Percentiles rank a stretch among this genome's conserved stretches.
Evolutionary conservation across 169 alveolate species (phyloP).

Genomic region (Blepharisma undulans): DNA sequence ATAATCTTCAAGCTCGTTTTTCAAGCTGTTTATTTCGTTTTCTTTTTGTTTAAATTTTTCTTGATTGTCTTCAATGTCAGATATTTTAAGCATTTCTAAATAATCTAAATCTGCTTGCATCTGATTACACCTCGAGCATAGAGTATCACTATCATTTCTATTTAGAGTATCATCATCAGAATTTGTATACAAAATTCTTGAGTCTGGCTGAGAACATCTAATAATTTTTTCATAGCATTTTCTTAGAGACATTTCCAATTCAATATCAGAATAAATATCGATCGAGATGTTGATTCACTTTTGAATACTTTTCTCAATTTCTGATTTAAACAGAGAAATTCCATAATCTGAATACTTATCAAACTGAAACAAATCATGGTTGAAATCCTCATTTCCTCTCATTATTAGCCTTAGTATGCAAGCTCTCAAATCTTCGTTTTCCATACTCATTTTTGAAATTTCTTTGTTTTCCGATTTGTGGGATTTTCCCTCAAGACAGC

Average conservation of each 20-base stretch:
- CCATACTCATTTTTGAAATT: not conserved
- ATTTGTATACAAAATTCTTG: not conserved
- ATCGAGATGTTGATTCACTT: not conserved
- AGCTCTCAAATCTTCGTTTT: not conserved
- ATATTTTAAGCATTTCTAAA: not conserved
- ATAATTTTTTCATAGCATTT: not conserved
- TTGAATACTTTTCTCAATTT: not conserved
- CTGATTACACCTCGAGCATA: not conserved
- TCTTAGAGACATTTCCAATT: not conserved
- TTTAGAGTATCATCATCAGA: not conserved
- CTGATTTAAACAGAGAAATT: not conserved
- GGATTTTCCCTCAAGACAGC: not conserved
- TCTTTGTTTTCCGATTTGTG: not conserved
- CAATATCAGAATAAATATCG: not conserved
- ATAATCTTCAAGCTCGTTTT: not conserved
- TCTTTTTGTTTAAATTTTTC: not conserved
- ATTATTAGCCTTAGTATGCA: not conserved
- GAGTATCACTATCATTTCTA: not conserved
- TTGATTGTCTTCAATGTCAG: not conserved
- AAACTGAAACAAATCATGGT: not conserved
- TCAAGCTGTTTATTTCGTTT: not conserved
- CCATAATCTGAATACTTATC: not conserved
- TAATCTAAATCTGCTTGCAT: not conserved
- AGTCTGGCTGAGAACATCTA: not conserved
- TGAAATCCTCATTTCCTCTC: not conserved